Percentiles rank a stretch among this genome's conserved stretches.
phyloP scores from a whole-genome alignment of 331 rosid genomes.

The Rosa hybrid region DNA sequence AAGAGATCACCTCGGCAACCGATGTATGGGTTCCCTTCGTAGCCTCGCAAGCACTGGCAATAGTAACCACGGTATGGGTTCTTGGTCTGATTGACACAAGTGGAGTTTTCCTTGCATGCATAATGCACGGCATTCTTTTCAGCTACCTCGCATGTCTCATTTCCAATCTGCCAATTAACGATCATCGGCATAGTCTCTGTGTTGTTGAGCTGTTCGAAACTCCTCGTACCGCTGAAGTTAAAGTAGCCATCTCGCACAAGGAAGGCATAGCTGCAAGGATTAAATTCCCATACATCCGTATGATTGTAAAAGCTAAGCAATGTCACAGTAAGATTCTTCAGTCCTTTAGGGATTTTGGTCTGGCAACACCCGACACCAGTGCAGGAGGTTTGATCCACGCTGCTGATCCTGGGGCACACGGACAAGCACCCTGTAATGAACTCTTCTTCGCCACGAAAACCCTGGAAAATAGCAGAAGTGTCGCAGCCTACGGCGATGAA shows the following conservation, averaged over 20 bases:
- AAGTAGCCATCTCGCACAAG: not conserved
- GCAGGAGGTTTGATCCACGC: not conserved
- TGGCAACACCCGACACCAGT: not conserved
- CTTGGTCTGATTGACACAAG: not conserved
- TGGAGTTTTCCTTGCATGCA: constrained; percentile 4
- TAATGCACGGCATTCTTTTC: not conserved
- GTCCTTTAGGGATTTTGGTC: not conserved
- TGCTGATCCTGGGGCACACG: not conserved
- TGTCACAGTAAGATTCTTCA: not conserved
- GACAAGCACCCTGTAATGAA: constrained; percentile 19
- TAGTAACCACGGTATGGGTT: constrained; percentile 2
- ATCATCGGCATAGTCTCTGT: not conserved
- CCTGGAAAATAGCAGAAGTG: not conserved
- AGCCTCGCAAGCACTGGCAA: constrained; percentile 14
- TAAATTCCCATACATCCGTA: not conserved
- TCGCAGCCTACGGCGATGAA: constrained; percentile 21
- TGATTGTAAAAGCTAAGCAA: not conserved
- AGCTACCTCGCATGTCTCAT: not conserved
- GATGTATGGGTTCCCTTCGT: constrained; percentile 27
- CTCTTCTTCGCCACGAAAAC: not conserved
- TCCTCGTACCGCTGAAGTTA: not conserved
- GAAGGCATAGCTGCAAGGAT: constrained; percentile 25
- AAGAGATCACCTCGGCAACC: constrained; percentile 22
- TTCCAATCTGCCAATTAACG: constrained; percentile 19
- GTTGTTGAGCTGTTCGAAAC: not conserved